These are phyloP conservation scores for Thamnidium elegans DNA, from an alignment of 192 early-diverging fungal species.

Conservation along the genomic window DNA sequence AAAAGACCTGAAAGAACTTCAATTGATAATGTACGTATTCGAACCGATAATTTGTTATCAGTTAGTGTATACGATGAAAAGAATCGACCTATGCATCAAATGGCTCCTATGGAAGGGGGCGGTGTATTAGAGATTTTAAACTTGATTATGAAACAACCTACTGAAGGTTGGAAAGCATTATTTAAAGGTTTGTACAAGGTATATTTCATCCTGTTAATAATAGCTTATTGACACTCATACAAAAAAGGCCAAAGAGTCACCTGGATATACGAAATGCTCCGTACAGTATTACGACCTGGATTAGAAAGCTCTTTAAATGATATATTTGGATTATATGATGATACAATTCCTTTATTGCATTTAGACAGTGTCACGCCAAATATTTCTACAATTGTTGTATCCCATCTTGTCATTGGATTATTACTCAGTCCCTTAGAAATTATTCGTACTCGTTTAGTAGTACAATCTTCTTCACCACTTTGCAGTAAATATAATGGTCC, in stretches of 20 bases:
- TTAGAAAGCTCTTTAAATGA: conserved; percentile 88
- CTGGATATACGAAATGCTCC: conserved; percentile 71
- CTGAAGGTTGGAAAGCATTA: conserved; percentile 56
- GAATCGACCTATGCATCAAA: conserved; percentile 55
- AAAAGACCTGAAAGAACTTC: conserved; percentile 9
- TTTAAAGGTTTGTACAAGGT: conserved; percentile 43
- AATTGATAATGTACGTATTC: conserved; percentile 7
- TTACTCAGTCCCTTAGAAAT: conserved; percentile 88
- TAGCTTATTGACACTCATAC: no score
- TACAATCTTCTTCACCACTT: conserved; percentile 70
- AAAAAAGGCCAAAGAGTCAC: conserved; percentile 54
- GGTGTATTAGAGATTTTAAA: conserved; percentile 52
- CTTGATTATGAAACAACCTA: conserved; percentile 53
- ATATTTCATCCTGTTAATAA: neutral
- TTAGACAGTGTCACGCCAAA: conserved; percentile 55
- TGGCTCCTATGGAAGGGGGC: conserved; percentile 52
- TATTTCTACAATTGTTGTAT: conserved; percentile 64
- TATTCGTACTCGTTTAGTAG: conserved; percentile 77
- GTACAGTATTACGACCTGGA: conserved; percentile 69
- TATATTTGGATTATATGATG: conserved; percentile 81
- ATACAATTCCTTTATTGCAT: conserved; percentile 62
- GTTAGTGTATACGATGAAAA: conserved; percentile 47
- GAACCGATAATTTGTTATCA: conserved; percentile 39
- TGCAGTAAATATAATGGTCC: conserved; percentile 74
- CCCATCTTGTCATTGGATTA: conserved; percentile 72